These are phyloP conservation scores for Pythium insidiosum DNA, from an alignment of 352 stramenopile species.

Conservation along the genomic window DNA sequence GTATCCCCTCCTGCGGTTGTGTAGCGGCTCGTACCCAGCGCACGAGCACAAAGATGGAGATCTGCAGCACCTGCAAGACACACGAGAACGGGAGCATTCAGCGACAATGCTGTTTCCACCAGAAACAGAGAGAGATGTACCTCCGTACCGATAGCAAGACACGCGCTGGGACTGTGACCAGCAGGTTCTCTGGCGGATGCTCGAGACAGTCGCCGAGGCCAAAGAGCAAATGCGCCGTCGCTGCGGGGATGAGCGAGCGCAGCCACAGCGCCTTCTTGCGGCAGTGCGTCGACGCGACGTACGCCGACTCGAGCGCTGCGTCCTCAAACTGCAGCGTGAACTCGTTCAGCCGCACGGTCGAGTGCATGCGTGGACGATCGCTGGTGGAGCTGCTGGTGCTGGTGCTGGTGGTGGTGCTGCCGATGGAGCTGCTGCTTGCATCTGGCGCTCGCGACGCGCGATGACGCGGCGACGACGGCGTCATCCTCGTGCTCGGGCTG, in stretches of 20 bases:
- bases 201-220: conserved; percentile 63
- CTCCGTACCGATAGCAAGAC: conserved; percentile 44
- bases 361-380: too few relatives aligned
- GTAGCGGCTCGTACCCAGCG: conserved; percentile 52
- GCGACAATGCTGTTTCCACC: too few relatives aligned
- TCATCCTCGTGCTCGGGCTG: too few relatives aligned
- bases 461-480: too few relatives aligned
- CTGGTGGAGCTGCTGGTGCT: too few relatives aligned
- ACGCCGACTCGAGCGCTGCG: conserved; percentile 44
- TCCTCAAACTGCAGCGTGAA: conserved; percentile 79
- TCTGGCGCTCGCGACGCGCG: too few relatives aligned
- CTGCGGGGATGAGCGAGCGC: conserved; percentile 65
- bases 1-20: too few relatives aligned
- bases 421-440: too few relatives aligned
- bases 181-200: conserved; percentile 49
- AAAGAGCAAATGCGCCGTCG: conserved; percentile 68
- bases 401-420: too few relatives aligned
- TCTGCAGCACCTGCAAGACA: conserved; percentile 45
- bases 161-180: conserved; percentile 62
- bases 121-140: neutral
- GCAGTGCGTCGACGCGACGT: conserved; percentile 50
- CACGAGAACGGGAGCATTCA: neutral
- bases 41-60: conserved; percentile 70
- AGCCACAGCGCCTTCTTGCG: conserved; percentile 83
- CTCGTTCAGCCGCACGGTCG: conserved; percentile 74